Base-by-base conservation (phyloP, 352 stramenopile genomes). In the Globisporangium polare region DNA sequence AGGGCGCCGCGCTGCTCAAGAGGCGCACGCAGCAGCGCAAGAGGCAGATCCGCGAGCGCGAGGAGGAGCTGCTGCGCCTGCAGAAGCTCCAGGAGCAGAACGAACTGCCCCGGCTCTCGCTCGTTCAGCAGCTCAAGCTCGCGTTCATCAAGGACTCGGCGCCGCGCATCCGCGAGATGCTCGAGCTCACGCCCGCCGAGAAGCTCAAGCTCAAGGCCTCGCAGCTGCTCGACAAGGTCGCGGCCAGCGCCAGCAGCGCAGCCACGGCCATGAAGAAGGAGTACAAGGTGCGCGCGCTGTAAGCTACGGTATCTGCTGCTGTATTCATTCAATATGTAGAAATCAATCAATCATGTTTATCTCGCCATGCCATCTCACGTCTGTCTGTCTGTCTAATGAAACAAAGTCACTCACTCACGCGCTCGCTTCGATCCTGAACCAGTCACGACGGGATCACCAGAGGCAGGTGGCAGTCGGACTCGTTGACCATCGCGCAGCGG, bases 241-340 rank as follows among this genome's bases (percentile, higher is more conserved):
- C 76, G 10, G 66, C 67, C 3, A 67, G 69, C 10, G 80, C 79
- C 13, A 59, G 43, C 22, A 67, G 62, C 26, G 77, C 63, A 12
- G 72, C 72, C 1, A 53, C 58, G 5, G 74, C 75, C 26, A 76
- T 73, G 50, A 89, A 89, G 72, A 86, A 89, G 57, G 80, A 90
- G 58, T 87, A 87, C 73, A 63, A 67, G 29, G 79, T 91, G 49
- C 82, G 80, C 52, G 72, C 76, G 33, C 65, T 91, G 18, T 91
- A 63, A 27, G 17, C n/a, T 18, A 26, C 45, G 12, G n/a, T 27
- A 49, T 26, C n/a, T 26, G 50, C 51, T 42, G 51, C n/a, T 53
- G 24, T 29, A 20, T 55, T 50, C 24, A 63, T 56, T 22, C 43
- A 56, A 41, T 37, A 53, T 22, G 18, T 52, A 41, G 20, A 42